Evolutionary conservation across 108 stramenopile species (phyloP), one percentile per base, ranked within the genome.

Genomic region (Skeletonema tropicum): DNA sequence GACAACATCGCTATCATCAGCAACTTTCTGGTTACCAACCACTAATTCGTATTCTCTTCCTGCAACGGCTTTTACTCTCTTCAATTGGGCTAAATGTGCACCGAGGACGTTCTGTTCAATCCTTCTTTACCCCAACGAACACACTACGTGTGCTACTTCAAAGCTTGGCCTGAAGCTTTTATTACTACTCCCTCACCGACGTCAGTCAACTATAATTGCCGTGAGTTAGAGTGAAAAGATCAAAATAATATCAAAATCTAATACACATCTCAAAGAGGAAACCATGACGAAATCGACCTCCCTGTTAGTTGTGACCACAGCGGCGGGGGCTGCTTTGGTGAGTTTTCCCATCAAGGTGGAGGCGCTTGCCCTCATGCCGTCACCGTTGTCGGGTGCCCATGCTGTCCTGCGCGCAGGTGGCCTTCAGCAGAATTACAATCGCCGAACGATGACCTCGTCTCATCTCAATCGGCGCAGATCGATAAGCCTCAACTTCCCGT

Each of bases 91-190:
- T 49, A 49, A 49, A 55, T 55, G 52, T 55, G 52, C 52, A 55
- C 52, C 52, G 52, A 55, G 21, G 23, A 10, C 52, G 15, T 55
- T 23, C 52, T 25, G 6, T 21, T 55, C 23, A 21, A 55, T 55
- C 52, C 52, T 23, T 23, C 19, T 2, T 17, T 55, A 5, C 48
- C 48, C 23, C 52, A 10, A 23, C 19, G 23, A 55, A n/a, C 52
- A 23, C 52, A 55, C 23, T 55, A 55, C 52, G 52, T 55, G 52
- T 55, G 52, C 52, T 25, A 55, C 23, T 55, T 55, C 52, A 55
- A 55, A 55, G 52, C 52, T 55, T 55, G 23, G 23, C 23, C 52
- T 23, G 52, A 55, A 55, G 52, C 52, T 55, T 55, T 23, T 55
- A 55, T 55, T 55, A 55, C 52, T 55, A 55, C 52, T 55, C 21